Base-by-base conservation (phyloP, 2,329 filamentous ascomycete species). In the Venturia nashicola region DNA sequence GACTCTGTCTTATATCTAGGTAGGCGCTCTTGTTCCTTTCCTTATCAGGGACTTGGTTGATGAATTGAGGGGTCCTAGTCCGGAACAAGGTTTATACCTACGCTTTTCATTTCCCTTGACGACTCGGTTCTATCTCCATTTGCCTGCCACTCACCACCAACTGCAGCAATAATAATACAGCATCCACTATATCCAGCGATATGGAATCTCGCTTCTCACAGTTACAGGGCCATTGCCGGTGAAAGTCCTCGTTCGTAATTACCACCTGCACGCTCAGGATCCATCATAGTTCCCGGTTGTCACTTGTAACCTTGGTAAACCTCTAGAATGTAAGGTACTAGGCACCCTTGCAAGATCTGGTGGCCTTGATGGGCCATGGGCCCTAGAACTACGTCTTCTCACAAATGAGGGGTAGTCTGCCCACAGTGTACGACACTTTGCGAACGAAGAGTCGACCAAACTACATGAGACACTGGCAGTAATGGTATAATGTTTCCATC, bases 61-160 rank as follows among this genome's bases (percentile, higher is more conserved):
- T 39, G 36, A 39, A 27, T 27, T 27, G 27, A 27, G 27, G 27
- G 27, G 27, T 4, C 16, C 51, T 36, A 57, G 5, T 57, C 32
- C 16, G 51, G 51, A 57, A 57, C 5, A n/a, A 18, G 32, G 51
- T 57, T 57, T 20, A 57, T n/a, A 36, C 51, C n/a, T n/a, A n/a
- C n/a, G n/a, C n/a, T n/a, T n/a, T 36, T 36, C 2, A 34, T 34
- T 6, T 55, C 27, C 48, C 32, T 12, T 36, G 16, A 54, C 27
- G 14, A 57, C 51, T 36, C 20, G 12, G 16, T 18, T 36, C 27
- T 32, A 57, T 18, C n/a, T 18, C 16, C 51, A 36, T 57, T 18
- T 57, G 36, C 51, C 51, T 57, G 51, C 51, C 51, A 36, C 51
- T 57, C 27, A 57, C 51, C 51, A 57, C 32, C 51, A 36, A 57